Conservation (phyloP, 768 basidiomycete species). For the Mycena amicta region DNA sequence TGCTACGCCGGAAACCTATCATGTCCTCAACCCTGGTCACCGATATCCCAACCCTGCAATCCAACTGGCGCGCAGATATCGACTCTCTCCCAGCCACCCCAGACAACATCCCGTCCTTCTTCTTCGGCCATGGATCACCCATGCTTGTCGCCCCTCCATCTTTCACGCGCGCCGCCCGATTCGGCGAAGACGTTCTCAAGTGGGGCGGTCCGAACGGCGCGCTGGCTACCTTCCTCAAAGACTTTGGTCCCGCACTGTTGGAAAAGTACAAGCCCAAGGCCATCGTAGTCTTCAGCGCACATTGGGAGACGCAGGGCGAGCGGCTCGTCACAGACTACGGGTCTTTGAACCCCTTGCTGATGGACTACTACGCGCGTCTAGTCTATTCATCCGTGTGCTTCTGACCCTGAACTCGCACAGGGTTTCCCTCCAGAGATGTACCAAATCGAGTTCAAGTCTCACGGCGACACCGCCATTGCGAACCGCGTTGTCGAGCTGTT, state of each 20-base stretch:
- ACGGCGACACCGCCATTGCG: slow-evolving; percentile 60
- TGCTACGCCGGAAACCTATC: not conserved
- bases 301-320: slow-evolving; percentile 71
- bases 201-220: slow-evolving; percentile 2
- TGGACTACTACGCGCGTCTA: slow-evolving; percentile 77
- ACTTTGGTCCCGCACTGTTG: slow-evolving; percentile 66
- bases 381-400: no score
- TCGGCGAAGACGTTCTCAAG: slow-evolving; percentile 18
- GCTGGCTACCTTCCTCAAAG: slow-evolving; percentile 42
- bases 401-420: no score
- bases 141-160: slow-evolving; percentile 44
- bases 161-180: slow-evolving; percentile 1
- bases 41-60: slow-evolving; percentile 37
- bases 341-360: slow-evolving; percentile 71
- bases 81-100: slow-evolving; percentile 57
- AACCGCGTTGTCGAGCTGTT: slow-evolving; percentile 62
- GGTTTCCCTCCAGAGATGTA: slow-evolving; percentile 61
- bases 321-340: slow-evolving; percentile 76
- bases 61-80: slow-evolving; percentile 55
- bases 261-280: slow-evolving; percentile 76
- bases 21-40: not conserved
- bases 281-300: slow-evolving; percentile 83
- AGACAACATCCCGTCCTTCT: slow-evolving; percentile 71
- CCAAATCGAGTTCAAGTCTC: slow-evolving; percentile 65
- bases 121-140: slow-evolving; percentile 74